Base-by-base conservation (phyloP, 2,329 filamentous ascomycete genomes). In the Alternaria sp. region DNA sequence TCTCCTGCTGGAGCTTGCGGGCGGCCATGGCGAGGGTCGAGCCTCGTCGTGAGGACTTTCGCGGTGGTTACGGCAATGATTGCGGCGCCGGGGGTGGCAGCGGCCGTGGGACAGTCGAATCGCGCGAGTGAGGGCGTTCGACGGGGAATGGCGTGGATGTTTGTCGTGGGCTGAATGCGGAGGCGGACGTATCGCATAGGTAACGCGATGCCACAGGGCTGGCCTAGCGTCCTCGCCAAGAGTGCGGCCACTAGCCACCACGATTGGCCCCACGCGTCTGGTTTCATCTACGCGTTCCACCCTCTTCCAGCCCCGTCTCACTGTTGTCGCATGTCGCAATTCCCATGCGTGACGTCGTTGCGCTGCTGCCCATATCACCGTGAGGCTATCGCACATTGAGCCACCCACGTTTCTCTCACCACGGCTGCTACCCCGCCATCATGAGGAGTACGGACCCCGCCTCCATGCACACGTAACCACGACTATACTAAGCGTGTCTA, bases 1-100 rank as follows among this genome's bases (percentile, higher is more conserved):
- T 95, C 85, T 99, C 96, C 84, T 98, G 94, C 81, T 96, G 92
- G 75, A 97, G 88, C 87, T 99, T 99, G 81, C 96, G 90, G 80
- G 92, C 92, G 75, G 96, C 93, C 96, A 99, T 99, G 75, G 81
- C 87, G 83, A 64, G 61, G 69, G 71, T 65, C 67, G 68, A 73
- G 76, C 78, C 78, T 79, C 72, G 74, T 72, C 67, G 67, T 63
- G 71, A 72, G 67, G 75, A 59, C 69, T 63, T 63, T 50, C 30
- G 62, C 58, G 49, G 59, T 63, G 66, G 52, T 60, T 59, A 54
- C 62, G 59, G 52, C 40, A 62, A 62, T 36, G 59, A 58, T 59
- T 54, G 68, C 63, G 64, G 57, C 57, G 64, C 55, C 67, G 45
- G 61, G 58, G 63, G 62, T 55, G 57, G 50, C 62, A 21, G 36